Conservation (phyloP, 2,329 filamentous ascomycete genomes). For the Penicillium expansum region DNA sequence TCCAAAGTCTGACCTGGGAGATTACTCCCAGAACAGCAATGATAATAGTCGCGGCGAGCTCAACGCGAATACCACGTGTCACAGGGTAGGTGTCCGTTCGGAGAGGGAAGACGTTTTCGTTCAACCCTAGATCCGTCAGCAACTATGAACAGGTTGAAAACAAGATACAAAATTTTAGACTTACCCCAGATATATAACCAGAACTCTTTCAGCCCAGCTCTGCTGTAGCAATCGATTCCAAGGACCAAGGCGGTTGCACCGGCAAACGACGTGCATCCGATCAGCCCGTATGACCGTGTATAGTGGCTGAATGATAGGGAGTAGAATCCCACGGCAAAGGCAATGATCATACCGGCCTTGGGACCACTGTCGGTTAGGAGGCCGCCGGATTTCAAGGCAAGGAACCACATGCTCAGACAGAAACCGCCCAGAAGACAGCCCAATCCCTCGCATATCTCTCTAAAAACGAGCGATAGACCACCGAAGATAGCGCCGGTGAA, state of each 20-base stretch:
- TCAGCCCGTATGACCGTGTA: conserved; percentile 75
- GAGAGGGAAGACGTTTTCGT: conserved; percentile 74
- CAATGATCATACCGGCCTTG: conserved; percentile 72
- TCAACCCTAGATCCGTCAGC: conserved; percentile 55
- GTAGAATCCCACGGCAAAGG: conserved; percentile 66
- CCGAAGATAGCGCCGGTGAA: conserved; percentile 73
- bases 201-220: conserved; percentile 91
- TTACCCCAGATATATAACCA: conserved; percentile 87
- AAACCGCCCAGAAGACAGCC: conserved; percentile 86
- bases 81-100: conserved; percentile 76
- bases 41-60: conserved; percentile 74
- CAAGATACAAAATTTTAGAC: conserved; percentile 16
- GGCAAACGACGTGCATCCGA: conserved; percentile 72
- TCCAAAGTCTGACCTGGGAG: conserved; percentile 85
- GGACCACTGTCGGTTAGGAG: conserved; percentile 61
- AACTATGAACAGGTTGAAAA: neutral
- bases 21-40: conserved; percentile 72
- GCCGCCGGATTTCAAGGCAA: conserved; percentile 73
- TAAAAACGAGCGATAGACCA: conserved; percentile 71
- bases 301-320: conserved; percentile 74
- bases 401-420: conserved; percentile 84
- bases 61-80: conserved; percentile 80
- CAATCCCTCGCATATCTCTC: conserved; percentile 79
- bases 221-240: conserved; percentile 86
- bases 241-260: conserved; percentile 77